A percentile compares a stretch with the other conserved stretches of the same genome.
phyloP scores from a whole-genome alignment of 306 rosid species.

The Luffa aegyptiaca region DNA sequence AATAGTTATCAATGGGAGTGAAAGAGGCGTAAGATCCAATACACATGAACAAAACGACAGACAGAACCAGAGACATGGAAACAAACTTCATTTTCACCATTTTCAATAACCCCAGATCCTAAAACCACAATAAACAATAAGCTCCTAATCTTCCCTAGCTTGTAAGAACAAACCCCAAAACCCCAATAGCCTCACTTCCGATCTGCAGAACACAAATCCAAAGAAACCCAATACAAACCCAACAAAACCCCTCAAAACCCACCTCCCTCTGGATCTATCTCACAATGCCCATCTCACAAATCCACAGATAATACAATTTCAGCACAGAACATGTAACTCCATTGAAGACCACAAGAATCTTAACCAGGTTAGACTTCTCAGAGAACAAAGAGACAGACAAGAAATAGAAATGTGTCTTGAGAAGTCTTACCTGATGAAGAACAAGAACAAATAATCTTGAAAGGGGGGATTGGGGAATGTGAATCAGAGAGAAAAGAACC shows the following conservation, averaged over 20 bases:
- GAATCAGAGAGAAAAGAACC: slow-evolving; percentile 14
- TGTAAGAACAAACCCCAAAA: background rate
- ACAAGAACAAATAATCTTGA: background rate
- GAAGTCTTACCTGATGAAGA: slow-evolving; percentile 18
- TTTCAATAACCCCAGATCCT: slow-evolving; percentile 11
- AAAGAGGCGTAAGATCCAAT: slow-evolving; percentile 39
- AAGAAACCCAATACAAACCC: slow-evolving; percentile 7
- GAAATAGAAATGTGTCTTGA: background rate
- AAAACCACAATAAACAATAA: background rate
- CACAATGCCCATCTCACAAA: slow-evolving; percentile 8
- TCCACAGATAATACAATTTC: background rate
- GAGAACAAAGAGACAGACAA: slow-evolving; percentile 11
- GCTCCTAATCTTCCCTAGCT: background rate
- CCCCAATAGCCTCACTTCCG: background rate
- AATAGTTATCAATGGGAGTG: slow-evolving; percentile 61
- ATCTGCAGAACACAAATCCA: background rate
- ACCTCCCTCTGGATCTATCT: slow-evolving; percentile 18
- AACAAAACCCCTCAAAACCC: slow-evolving; percentile 15
- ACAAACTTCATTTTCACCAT: slow-evolving; percentile 40
- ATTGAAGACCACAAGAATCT: background rate
- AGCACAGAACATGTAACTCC: slow-evolving; percentile 9
- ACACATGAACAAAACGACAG: slow-evolving; percentile 21
- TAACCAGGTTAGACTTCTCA: background rate
- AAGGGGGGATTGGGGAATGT: background rate
- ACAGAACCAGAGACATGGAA: slow-evolving; percentile 32